Evolutionary conservation across 495 filamentous ascomycete species (phyloP), one percentile per base, ranked within the genome.

Genomic region (Aspergillus affinis): DNA sequence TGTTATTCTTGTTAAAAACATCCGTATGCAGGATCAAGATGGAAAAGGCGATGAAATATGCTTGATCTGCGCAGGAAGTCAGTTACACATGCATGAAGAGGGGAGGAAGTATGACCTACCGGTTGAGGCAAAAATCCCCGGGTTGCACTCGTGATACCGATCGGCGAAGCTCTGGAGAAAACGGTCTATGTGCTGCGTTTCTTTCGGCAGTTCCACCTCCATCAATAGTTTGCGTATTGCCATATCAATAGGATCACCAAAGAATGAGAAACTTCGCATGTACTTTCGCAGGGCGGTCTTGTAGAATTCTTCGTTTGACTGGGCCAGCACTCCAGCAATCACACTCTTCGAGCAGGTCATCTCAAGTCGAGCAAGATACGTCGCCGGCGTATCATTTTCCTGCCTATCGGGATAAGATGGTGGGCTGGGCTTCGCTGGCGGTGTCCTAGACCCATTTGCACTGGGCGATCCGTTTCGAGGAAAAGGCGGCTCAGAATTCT

Each of bases 1-100:
- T 98, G 72, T 98, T 98, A 79, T 97, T 98, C 72, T 93, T 96
- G 80, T 99, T 99, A 84, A 97, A 97, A 12, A 95, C 91, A 70
- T 99, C 94, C 0, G 94, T 97, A 65, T 99, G 94, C 18, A 99
- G 79, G 62, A 99, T 97, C 46, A 99, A 78, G 47, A 98, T 87
- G 2, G 95, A 98, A 67, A 98, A 99, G 17, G 94, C 91, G 64
- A 98, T 92, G 68, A 97, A 96, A 73, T 98, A 97, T 46, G 94
- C 92, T 75, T 97, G 90, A 64, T 98, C 94, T 82, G 63, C 36
- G 56, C 54, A 54, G 18, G 27, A 30, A 50, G 41, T 72, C 47
- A 69, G 62, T 45, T 1, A 26, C 26, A 6, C 8, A 13, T 21
- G 36, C 18, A 18, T 0, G 51, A 10, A 57, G 10, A 3, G 10